phyloP scores from a whole-genome alignment of 768 basidiomycete genomes.

The Aureoboletus auriporus region DNA sequence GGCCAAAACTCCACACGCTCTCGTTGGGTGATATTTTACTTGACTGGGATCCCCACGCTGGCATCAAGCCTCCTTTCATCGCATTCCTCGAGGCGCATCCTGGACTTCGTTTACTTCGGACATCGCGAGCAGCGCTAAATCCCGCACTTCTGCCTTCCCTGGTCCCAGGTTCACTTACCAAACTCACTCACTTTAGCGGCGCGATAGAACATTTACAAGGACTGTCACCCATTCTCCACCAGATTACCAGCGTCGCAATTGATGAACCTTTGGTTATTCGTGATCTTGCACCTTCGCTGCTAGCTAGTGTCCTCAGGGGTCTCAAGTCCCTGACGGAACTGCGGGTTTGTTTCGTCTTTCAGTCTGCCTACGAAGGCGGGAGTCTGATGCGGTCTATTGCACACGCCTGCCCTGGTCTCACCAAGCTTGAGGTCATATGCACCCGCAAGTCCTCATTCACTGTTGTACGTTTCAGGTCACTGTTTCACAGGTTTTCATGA shows the following conservation, averaged over 20 bases:
- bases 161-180: conserved; percentile 41
- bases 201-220: conserved; percentile 64
- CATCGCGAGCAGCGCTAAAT: conserved; percentile 52
- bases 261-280: conserved; percentile 65
- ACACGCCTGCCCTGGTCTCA: conserved; percentile 60
- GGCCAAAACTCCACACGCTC: conserved; percentile 62
- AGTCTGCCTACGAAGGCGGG: conserved; percentile 71
- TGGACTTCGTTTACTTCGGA: conserved; percentile 43
- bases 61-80: conserved; percentile 56
- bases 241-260: conserved; percentile 54
- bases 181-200: conserved; percentile 59
- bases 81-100: conserved; percentile 67
- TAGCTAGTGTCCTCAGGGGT: conserved; percentile 56
- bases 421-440: conserved; percentile 62
- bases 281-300: conserved; percentile 59
- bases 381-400: conserved; percentile 65
- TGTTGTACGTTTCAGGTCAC: conserved; percentile 41
- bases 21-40: conserved; percentile 63
- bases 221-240: conserved; percentile 44
- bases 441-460: conserved; percentile 69
- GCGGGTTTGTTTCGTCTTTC: conserved; percentile 63
- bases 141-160: conserved; percentile 51
- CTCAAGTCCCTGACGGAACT: conserved; percentile 54
- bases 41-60: conserved; percentile 43
- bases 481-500: not conserved